Conservation (phyloP, 257 asterid species). For the Fraxinus cuspidata region DNA sequence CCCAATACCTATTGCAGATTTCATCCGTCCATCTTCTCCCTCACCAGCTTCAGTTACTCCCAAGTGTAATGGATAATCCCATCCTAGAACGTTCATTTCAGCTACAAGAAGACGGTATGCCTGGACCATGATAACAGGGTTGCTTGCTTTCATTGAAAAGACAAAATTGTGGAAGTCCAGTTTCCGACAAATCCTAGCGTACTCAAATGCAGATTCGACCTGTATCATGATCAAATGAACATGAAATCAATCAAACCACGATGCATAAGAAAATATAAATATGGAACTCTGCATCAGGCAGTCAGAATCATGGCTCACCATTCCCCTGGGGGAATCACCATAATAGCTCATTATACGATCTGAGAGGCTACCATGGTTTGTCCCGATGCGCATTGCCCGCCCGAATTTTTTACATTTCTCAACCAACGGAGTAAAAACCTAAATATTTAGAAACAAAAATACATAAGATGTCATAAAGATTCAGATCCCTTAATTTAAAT, state of each 20-base stretch:
- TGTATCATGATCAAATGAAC: slow-evolving; percentile 35
- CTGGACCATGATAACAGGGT: slow-evolving; percentile 96
- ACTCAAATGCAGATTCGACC: slow-evolving; percentile 99
- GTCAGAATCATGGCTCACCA: slow-evolving; percentile 55
- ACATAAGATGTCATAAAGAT: slow-evolving; percentile 1
- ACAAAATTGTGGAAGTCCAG: slow-evolving; percentile 94
- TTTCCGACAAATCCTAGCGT: slow-evolving; percentile 88
- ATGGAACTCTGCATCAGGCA: background rate
- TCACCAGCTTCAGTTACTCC: slow-evolving; percentile 99
- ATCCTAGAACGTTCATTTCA: slow-evolving; percentile 95
- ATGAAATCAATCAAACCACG: slow-evolving; percentile 3
- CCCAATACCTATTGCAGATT: slow-evolving; percentile 98
- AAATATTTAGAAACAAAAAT: slow-evolving; percentile 17
- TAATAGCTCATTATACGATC: slow-evolving; percentile 97
- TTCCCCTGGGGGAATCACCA: slow-evolving; percentile 99
- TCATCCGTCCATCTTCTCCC: slow-evolving; percentile 99
- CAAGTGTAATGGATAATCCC: slow-evolving; percentile 98
- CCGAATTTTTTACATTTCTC: slow-evolving; percentile 95
- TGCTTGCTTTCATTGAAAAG: slow-evolving; percentile 99
- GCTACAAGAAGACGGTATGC: slow-evolving; percentile 98
- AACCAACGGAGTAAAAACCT: slow-evolving; percentile 97
- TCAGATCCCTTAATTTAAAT: background rate
- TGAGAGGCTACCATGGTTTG: slow-evolving; percentile 99
- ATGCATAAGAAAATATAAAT: background rate
- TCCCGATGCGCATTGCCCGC: slow-evolving; percentile 96